These are phyloP conservation scores for Phytophthora meadii DNA, from an alignment of 352 stramenopile genomes.

Conservation along the genomic window DNA sequence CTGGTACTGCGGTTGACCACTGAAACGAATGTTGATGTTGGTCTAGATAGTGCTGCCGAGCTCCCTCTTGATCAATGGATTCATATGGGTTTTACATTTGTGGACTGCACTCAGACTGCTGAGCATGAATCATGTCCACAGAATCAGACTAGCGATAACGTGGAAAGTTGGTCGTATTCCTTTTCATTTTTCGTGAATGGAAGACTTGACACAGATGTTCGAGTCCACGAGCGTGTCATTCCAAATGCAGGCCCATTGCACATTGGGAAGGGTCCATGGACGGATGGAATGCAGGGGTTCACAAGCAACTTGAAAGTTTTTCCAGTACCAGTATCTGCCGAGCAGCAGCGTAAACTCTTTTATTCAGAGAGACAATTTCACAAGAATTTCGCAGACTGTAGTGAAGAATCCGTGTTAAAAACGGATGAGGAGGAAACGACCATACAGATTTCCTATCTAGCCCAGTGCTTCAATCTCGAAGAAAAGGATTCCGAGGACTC, in stretches of 20 bases:
- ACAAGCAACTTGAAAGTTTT: slow-evolving; percentile 66
- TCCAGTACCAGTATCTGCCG: slow-evolving; percentile 28
- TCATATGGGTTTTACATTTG: slow-evolving; percentile 76
- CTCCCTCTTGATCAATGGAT: slow-evolving; percentile 68
- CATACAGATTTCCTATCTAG: slow-evolving; percentile 52
- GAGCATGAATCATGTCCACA: slow-evolving; percentile 16
- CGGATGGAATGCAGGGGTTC: slow-evolving; percentile 68
- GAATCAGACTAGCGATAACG: background rate
- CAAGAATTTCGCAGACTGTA: slow-evolving; percentile 25
- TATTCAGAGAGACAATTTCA: slow-evolving; percentile 32
- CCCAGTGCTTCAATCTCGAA: slow-evolving; percentile 31
- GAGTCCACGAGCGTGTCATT: slow-evolving; percentile 52
- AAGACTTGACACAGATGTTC: slow-evolving; percentile 52
- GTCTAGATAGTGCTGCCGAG: slow-evolving; percentile 49
- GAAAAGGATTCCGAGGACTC: background rate
- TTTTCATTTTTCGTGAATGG: slow-evolving; percentile 73
- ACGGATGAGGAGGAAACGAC: slow-evolving; percentile 2
- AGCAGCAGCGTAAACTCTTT: slow-evolving; percentile 40
- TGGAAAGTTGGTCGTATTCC: slow-evolving; percentile 47
- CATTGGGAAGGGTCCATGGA: slow-evolving; percentile 75
- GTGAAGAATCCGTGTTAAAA: background rate
- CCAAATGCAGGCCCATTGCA: slow-evolving; percentile 69
- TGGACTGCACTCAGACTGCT: slow-evolving; percentile 51
- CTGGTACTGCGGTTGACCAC: slow-evolving; percentile 82
- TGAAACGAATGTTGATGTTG: slow-evolving; percentile 55